Percentiles rank a stretch among this genome's conserved stretches.
Evolutionary conservation across 2,329 filamentous ascomycete genomes (phyloP).

Genomic region (Paraconiothyrium brasiliense): DNA sequence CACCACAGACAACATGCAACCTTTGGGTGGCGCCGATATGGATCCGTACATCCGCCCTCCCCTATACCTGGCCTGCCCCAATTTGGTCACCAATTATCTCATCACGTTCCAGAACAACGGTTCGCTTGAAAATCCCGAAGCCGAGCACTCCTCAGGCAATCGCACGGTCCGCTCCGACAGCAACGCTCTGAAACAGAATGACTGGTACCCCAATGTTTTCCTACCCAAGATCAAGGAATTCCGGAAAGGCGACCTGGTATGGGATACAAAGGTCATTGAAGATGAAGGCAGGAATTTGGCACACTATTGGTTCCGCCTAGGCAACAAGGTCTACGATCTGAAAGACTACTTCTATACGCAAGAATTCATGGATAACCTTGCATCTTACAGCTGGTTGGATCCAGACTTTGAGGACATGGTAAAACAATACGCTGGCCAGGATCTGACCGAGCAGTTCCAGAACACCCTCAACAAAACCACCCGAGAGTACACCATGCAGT

Average conservation of each 20-base stretch:
- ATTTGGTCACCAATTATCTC: conserved; percentile 70
- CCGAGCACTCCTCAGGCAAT: conserved; percentile 75
- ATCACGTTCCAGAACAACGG: conserved; percentile 70
- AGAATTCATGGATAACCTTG: conserved; percentile 64
- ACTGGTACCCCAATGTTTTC: conserved; percentile 83
- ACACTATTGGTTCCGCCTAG: conserved; percentile 82
- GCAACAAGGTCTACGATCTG: conserved; percentile 83
- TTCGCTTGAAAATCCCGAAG: conserved; percentile 65
- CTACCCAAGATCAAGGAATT: conserved; percentile 82
- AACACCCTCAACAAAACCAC: conserved; percentile 59
- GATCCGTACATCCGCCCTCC: conserved; percentile 88
- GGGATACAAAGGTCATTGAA: conserved; percentile 67
- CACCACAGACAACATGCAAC: conserved; percentile 72
- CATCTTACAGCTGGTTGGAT: conserved; percentile 77
- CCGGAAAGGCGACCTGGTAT: conserved; percentile 88
- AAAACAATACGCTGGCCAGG: conserved; percentile 77
- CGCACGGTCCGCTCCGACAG: conserved; percentile 62
- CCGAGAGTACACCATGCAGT: conserved; percentile 77
- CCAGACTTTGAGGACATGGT: conserved; percentile 72
- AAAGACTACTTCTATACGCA: conserved; percentile 90
- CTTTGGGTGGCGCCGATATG: conserved; percentile 79
- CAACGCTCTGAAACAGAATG: conserved; percentile 65
- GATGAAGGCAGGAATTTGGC: conserved; percentile 72
- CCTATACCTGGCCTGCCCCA: conserved; percentile 76
- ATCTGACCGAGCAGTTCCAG: conserved; percentile 76